These are phyloP conservation scores for Mortierella polycephala DNA, from an alignment of 371 early-diverging fungal genomes.

Conservation along the genomic window DNA sequence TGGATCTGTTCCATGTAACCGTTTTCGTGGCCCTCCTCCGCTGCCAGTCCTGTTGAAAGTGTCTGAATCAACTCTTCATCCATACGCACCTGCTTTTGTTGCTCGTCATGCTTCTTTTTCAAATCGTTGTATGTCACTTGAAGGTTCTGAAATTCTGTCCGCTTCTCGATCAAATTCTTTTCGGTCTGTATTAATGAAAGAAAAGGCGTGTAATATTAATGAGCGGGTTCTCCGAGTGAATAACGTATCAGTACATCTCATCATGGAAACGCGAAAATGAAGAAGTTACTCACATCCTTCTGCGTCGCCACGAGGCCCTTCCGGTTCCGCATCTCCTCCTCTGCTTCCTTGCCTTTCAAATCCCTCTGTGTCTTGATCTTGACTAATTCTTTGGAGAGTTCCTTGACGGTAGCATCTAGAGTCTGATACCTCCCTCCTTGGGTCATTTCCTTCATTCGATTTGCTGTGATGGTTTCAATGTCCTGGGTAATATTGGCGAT, in stretches of 20 bases:
- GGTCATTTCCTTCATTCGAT: conserved; percentile 60
- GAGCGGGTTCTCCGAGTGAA: too few relatives aligned
- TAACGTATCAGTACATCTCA: not conserved
- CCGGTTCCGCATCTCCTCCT: conserved; percentile 76
- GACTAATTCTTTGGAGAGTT: conserved; percentile 80
- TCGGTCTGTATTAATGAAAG: conserved; percentile 56
- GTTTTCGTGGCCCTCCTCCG: conserved; percentile 91
- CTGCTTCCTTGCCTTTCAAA: conserved; percentile 74
- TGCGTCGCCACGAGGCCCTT: conserved; percentile 50
- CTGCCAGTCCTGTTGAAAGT: conserved; percentile 91
- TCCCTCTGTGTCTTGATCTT: conserved; percentile 83
- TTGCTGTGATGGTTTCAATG: conserved; percentile 36
- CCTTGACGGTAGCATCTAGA: conserved; percentile 77
- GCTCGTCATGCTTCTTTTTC: conserved; percentile 72
- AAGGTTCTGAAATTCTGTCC: conserved; percentile 58
- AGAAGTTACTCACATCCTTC: conserved; percentile 58
- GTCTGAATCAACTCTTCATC: conserved; percentile 91
- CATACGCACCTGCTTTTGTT: conserved; percentile 72
- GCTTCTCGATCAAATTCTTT: conserved; percentile 63
- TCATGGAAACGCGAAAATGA: not conserved
- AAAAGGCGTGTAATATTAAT: not conserved
- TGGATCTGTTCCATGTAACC: conserved; percentile 95
- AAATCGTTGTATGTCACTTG: conserved; percentile 68
- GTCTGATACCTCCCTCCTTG: conserved; percentile 71
- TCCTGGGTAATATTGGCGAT: conserved; percentile 48